Evolutionary conservation across 257 asterid species (phyloP), one percentile per base, ranked within the genome.

Genomic region (Galeopsis tetrahit): DNA sequence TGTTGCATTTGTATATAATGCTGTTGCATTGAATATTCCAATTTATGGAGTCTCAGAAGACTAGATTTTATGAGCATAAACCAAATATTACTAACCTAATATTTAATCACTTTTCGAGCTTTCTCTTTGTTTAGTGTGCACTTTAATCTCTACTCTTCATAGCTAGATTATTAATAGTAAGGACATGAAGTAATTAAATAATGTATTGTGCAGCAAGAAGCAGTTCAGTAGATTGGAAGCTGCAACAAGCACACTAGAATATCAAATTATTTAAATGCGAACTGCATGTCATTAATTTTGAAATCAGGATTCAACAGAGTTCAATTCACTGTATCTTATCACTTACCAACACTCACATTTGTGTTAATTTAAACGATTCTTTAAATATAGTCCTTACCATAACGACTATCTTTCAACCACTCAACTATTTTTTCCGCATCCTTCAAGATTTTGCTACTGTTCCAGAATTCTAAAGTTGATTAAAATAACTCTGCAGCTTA

Each of bases 341-440:
- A 63, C 57, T 63, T 36, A 34, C 34, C 10, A 38, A 61, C 63
- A 11, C 63, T 48, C 8, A 21, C 32, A 48, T 15, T 10, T 49
- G 33, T 48, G n/a, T 49, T 32, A n/a, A 43, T 34, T 71, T 6
- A 15, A 72, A 44, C 40, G 62, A 35, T 21, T 61, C 40, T 21
- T 21, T 17, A 62, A 61, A 35, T 36, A 35, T 15, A 61, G 55
- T 35, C 38, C 39, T 35, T 61, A 6, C 62, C 39, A 60, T 15
- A 59, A 10, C 49, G 34, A 46, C 48, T 71, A 60, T 14, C 7
- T 70, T 43, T 71, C 1, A 39, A 63, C 32, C 35, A 28, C 44
- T 60, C 53, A 55, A 39, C 48, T 53, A 40, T 48, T 28, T 53
- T 48, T 62, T 61, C 32, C 59, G 62, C 68, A 13, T 66, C 71